Evolutionary conservation across 2,329 filamentous ascomycete genomes (phyloP), one percentile per base, ranked within the genome.

Genomic region (Microdochium paspali): DNA sequence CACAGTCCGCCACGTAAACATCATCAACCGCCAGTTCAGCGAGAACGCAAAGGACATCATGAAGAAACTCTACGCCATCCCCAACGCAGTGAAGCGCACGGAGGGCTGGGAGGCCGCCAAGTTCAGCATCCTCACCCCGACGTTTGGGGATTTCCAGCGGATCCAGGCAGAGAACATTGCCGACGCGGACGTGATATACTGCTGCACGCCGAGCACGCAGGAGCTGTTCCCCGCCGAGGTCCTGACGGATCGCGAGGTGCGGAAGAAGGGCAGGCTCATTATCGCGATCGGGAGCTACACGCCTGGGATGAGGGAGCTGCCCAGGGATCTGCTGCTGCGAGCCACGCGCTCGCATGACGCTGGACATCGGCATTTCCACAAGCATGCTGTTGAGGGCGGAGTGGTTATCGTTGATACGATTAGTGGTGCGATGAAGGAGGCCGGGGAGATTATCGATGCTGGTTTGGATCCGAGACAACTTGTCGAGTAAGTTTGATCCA

Each of bases 371-470:
- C 83, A 88, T 60, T 80, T 80, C 50, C 85, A 89, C 60, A 85
- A 75, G 56, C 79, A 82, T 51, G 79, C 79, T 0, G 62, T 70
- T 2, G 82, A 85, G 54, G 81, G 80, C 0, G 80, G 80, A 0
- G 80, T 78, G 13, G 72, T 89, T 24, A 74, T 87, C 4, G 85
- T 89, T 4, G 85, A 89, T 59, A 90, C 85, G 10, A 72, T 95
- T 0, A 83, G 88, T 24, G 87, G 86, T 0, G 90, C 85, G 43
- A 63, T 95, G 40, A 82, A 83, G 56, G 88, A 95, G 61, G 86
- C 90, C 0, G 91, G 91, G 0, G 91, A 97, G 68, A 72, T 97
- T 44, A 84, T 94, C 10, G 80, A 88, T 54, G 87, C 88, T 0
- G 82, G 81, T 0, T 70, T 96, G 24, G 73, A 73, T 21, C 82